phyloP scores from a whole-genome alignment of 768 basidiomycete species.

The Collybia sordida region DNA sequence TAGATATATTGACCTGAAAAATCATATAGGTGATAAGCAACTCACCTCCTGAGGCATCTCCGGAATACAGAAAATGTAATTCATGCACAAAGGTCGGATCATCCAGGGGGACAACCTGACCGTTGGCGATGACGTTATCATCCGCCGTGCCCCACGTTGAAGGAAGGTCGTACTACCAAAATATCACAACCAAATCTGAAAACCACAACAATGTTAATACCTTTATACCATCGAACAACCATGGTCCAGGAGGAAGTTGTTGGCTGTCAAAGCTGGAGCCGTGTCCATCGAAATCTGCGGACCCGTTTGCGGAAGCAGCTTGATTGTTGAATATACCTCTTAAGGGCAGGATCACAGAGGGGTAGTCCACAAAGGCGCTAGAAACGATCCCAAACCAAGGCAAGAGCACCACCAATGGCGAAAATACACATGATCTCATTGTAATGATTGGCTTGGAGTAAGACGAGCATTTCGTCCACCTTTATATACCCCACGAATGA shows the following conservation, averaged over 20 bases:
- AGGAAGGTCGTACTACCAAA: slow-evolving; percentile 40
- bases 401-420: neutral
- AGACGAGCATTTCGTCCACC: neutral
- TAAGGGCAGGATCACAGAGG: slow-evolving; percentile 30
- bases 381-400: too few species aligned
- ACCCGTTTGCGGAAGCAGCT: slow-evolving; percentile 38
- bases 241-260: slow-evolving; percentile 37
- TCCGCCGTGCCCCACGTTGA: slow-evolving; percentile 33
- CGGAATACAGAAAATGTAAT: slow-evolving; percentile 48
- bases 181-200: neutral
- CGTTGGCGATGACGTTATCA: slow-evolving; percentile 46
- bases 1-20: neutral
- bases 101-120: slow-evolving; percentile 36
- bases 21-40: neutral
- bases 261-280: slow-evolving; percentile 41
- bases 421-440: neutral
- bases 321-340: slow-evolving; percentile 36
- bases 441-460: neutral
- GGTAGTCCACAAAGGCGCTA: slow-evolving; percentile 18
- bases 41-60: slow-evolving; percentile 35
- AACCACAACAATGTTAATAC: slow-evolving; percentile 19
- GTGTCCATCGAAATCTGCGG: slow-evolving; percentile 38
- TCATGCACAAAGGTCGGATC: slow-evolving; percentile 40
- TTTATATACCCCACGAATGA: neutral
- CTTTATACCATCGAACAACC: slow-evolving; percentile 36